A percentile compares a stretch with the other conserved stretches of the same genome.
Conservation (phyloP, 257 asterid species). For the Thymus mandschuricus region DNA sequence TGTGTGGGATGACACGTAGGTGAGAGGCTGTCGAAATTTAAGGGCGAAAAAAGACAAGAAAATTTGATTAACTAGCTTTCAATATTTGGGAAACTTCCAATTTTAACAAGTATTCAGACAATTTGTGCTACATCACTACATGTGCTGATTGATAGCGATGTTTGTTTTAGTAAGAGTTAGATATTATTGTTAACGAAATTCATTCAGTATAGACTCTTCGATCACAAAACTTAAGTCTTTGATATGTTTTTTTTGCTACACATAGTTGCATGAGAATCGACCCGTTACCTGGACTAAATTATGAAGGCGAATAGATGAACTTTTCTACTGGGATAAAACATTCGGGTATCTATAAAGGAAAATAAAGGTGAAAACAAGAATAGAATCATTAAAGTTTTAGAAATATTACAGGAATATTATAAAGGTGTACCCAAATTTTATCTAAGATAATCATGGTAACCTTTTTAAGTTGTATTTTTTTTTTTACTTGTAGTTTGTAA, state of each 20-base stretch:
- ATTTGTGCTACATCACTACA: not conserved
- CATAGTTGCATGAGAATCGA: too few relatives aligned
- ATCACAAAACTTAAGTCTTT: too few relatives aligned
- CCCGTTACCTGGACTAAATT: too few relatives aligned
- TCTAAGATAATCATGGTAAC: not conserved
- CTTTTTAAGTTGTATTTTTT: not conserved
- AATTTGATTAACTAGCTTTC: not conserved
- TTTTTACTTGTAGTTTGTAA: too few relatives aligned
- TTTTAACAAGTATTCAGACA: not conserved
- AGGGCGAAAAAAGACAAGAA: not conserved
- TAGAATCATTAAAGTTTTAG: slow-evolving; percentile 32
- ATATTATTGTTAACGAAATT: not conserved
- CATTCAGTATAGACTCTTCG: too few relatives aligned
- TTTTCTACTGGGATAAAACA: not conserved
- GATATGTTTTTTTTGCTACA: too few relatives aligned
- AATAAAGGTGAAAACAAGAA: slow-evolving; percentile 23
- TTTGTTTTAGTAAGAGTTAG: not conserved
- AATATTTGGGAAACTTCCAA: not conserved
- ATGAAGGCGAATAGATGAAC: not conserved
- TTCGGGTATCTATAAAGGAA: slow-evolving; percentile 21
- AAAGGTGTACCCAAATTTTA: not conserved
- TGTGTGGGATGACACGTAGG: not conserved
- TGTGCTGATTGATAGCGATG: not conserved
- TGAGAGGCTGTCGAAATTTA: not conserved
- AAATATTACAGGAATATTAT: slow-evolving; percentile 11